Percentiles rank a stretch among this genome's conserved stretches.
Conservation (phyloP, 208 protist genomes). For the Leishmania lainsoni region DNA sequence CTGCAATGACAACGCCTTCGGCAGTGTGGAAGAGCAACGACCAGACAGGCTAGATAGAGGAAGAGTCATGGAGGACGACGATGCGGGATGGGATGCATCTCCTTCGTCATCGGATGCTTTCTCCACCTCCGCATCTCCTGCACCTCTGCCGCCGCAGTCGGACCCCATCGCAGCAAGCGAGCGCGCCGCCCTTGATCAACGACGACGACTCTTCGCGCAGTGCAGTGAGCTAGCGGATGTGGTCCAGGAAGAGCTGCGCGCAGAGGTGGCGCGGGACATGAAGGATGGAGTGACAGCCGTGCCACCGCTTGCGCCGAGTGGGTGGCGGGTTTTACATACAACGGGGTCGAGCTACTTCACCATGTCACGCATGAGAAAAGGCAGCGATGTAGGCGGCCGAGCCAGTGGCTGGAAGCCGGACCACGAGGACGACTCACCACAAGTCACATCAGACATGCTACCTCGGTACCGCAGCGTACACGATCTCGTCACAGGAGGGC, state of each 20-base stretch:
- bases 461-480: constrained; percentile 69
- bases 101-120: too few relatives aligned
- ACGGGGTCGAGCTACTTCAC: constrained; percentile 63
- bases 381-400: not conserved
- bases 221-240: constrained; percentile 24
- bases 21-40: not conserved
- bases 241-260: constrained; percentile 52
- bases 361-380: constrained; percentile 35
- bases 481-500: constrained; percentile 28
- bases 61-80: not conserved
- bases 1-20: not conserved
- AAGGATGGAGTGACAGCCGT: constrained; percentile 67
- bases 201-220: constrained; percentile 22
- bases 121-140: too few relatives aligned
- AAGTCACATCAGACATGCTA: not conserved
- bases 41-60: not conserved
- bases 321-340: constrained; percentile 68
- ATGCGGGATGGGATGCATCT: not conserved
- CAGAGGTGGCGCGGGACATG: constrained; percentile 72
- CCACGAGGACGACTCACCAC: not conserved
- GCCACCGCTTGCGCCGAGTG: constrained; percentile 66
- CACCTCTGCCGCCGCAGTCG: not conserved
- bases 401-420: not conserved
- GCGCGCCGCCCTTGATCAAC: constrained; percentile 11
- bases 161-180: constrained; percentile 10